Evolutionary conservation across 2,329 filamentous ascomycete genomes (phyloP), one percentile per base, ranked within the genome.

Genomic region (Orbilia brochopaga): DNA sequence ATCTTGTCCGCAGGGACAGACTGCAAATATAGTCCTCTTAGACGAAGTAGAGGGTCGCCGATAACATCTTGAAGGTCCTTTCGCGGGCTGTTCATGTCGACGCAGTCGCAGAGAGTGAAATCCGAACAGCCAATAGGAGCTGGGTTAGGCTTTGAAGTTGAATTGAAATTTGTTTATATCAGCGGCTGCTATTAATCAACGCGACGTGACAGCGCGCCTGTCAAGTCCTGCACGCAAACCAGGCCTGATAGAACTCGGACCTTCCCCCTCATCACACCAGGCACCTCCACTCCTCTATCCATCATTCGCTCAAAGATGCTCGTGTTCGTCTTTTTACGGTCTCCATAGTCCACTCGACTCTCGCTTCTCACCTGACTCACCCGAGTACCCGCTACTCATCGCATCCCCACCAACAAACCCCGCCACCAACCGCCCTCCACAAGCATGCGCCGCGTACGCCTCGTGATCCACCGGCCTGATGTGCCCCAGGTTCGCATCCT

Each of bases 361-460:
- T 13, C 10, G 19, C 19, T 27, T 46, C 37, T 40, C 27, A 32
- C 27, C 27, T 40, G 54, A 63, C 54, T 55, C 59, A 37, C 44
- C 6, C 27, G n/a, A 57, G 8, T 19, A 11, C 30, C 40, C 57
- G 19, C 30, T 6, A 37, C 32, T 13, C 37, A 42, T 15, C 35
- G 13, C 46, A 35, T 21, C 37, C 40, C 42, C n/a, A n/a, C n/a
- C n/a, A n/a, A n/a, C n/a, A n/a, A n/a, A 19, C 19, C 8, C 2
- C 46, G 58, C 53, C 50, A n/a, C 51, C 53, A 46, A 48, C 37
- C 32, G 15, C 37, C 21, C n/a, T 32, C 8, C 60, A 55, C 54
- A n/a, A n/a, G n/a, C 13, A 76, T 76, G 75, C 74, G 75, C 53
- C 67, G 67, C 37, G 74, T 75, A 60, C 74, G 74, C 21, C 75